A percentile compares a stretch with the other conserved stretches of the same genome.
Conservation (phyloP, 176 grass and related monocot species). For the Chloris gayana region DNA sequence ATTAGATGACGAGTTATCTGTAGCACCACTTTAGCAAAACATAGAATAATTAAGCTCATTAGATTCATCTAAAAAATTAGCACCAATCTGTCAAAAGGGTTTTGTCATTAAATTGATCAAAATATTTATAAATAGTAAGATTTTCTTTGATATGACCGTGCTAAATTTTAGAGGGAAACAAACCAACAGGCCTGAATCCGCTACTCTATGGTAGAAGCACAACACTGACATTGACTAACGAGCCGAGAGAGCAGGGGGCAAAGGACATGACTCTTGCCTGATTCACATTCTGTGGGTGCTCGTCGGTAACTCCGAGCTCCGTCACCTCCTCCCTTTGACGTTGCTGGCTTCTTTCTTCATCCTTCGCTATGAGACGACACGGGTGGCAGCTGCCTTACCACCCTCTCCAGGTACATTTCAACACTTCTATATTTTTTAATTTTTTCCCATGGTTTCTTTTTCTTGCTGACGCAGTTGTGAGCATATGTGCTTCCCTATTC, state of each 20-base stretch:
- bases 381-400: constrained; percentile 91
- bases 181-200: too few species aligned
- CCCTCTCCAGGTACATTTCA: constrained; percentile 65
- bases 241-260: neutral
- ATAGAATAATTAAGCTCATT: too few species aligned
- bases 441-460: neutral
- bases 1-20: too few species aligned
- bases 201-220: neutral
- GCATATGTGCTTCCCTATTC: neutral
- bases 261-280: neutral
- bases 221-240: neutral
- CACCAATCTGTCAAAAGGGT: too few species aligned
- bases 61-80: too few species aligned
- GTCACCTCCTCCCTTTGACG: neutral
- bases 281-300: constrained; percentile 8
- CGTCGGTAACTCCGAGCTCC: neutral
- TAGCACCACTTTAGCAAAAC: too few species aligned
- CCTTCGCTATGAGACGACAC: constrained; percentile 68
- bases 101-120: too few species aligned
- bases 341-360: neutral
- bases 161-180: too few species aligned
- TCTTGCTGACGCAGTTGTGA: neutral
- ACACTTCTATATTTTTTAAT: neutral
- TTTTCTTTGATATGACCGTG: too few species aligned
- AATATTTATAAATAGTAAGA: too few species aligned